Evolutionary conservation across 768 basidiomycete genomes (phyloP).

Genomic region (Cystofilobasidium bisporidii): DNA sequence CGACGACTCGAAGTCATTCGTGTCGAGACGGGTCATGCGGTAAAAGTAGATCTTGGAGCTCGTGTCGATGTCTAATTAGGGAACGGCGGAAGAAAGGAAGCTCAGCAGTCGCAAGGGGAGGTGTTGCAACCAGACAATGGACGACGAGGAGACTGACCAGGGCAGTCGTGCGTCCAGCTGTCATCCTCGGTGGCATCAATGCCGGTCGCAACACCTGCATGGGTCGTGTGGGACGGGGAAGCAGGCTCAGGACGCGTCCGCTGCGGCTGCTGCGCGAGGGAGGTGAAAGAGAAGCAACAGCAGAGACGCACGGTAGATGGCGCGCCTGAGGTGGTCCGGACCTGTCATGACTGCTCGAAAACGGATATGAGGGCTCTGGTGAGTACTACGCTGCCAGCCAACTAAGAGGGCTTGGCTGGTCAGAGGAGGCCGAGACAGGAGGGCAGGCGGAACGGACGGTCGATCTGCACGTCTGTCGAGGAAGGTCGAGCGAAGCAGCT

Average conservation of each 20-base stretch:
- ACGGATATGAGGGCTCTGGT: too few relatives aligned
- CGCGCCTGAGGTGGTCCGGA: neutral
- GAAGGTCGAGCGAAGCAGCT: too few relatives aligned
- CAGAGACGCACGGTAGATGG: neutral
- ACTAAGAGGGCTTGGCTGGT: too few relatives aligned
- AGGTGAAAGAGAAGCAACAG: neutral
- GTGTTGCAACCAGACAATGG: neutral
- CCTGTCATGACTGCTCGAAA: conserved; percentile 1
- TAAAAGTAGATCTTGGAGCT: neutral
- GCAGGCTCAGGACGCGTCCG: neutral
- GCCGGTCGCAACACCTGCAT: neutral
- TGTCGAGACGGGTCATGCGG: neutral
- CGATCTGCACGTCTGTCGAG: neutral
- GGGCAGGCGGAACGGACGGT: neutral
- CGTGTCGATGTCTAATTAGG: conserved; percentile 5
- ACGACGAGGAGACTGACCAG: neutral
- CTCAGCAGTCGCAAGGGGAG: too few relatives aligned
- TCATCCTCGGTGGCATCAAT: neutral
- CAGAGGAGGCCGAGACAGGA: neutral
- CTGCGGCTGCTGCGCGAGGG: neutral
- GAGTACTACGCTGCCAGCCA: too few relatives aligned
- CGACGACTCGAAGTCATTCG: neutral
- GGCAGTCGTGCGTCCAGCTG: neutral
- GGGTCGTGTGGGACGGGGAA: too few relatives aligned
- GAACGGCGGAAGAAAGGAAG: too few relatives aligned